Percentiles rank a stretch among this genome's conserved stretches.
Evolutionary conservation across 768 basidiomycete genomes (phyloP).

Genomic region (Kwoniella sp.): DNA sequence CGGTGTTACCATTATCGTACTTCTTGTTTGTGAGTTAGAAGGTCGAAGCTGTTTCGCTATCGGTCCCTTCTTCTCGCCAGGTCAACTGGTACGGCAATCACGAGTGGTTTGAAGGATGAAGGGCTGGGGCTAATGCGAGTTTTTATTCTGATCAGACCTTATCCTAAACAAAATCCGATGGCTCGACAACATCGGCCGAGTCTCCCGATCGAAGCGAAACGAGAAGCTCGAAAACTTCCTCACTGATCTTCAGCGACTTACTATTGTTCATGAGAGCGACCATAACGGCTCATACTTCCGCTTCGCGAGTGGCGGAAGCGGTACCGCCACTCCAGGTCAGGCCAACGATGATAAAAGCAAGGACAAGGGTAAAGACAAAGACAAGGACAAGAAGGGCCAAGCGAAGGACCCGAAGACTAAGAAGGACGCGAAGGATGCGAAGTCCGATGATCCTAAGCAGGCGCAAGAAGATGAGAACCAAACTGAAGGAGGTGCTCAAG

Average conservation of each 20-base stretch:
- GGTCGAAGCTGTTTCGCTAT: neutral
- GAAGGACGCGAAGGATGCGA: slow-evolving; percentile 6
- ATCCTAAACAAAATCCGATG: slow-evolving; percentile 57
- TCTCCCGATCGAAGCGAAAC: slow-evolving; percentile 54
- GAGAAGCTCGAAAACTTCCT: slow-evolving; percentile 58
- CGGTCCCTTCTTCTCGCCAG: too few species aligned
- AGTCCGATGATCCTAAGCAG: neutral
- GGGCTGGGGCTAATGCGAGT: too few species aligned
- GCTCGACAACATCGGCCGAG: slow-evolving; percentile 58
- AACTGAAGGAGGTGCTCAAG: neutral
- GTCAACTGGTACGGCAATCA: too few species aligned
- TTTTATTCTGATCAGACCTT: too few species aligned
- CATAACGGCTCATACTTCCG: slow-evolving; percentile 32
- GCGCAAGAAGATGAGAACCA: slow-evolving; percentile 14
- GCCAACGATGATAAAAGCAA: slow-evolving; percentile 8
- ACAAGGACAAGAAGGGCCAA: slow-evolving; percentile 23
- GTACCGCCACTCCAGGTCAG: slow-evolving; percentile 23
- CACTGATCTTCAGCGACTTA: slow-evolving; percentile 57
- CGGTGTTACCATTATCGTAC: slow-evolving; percentile 57
- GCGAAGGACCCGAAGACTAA: slow-evolving; percentile 22
- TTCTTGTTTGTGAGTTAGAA: slow-evolving; percentile 53
- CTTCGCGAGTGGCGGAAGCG: slow-evolving; percentile 26
- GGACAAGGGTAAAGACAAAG: slow-evolving; percentile 18
- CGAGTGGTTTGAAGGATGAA: too few species aligned
- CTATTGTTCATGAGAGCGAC: slow-evolving; percentile 58